A percentile compares a stretch with the other conserved stretches of the same genome.
These are phyloP conservation scores for Leccinum subgranulosum DNA, from an alignment of 768 basidiomycete genomes.

Conservation along the genomic window DNA sequence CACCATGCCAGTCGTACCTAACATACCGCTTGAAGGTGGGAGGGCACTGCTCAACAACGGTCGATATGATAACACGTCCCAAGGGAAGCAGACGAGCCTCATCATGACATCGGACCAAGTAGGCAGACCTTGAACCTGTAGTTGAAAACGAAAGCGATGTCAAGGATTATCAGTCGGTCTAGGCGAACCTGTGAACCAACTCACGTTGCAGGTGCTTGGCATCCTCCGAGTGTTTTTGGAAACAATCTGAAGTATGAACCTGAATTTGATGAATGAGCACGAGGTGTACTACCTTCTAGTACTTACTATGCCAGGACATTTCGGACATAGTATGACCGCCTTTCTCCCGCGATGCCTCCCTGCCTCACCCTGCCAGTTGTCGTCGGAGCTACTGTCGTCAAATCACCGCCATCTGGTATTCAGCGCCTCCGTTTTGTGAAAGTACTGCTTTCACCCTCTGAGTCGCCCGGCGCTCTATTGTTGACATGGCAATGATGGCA, in stretches of 20 bases:
- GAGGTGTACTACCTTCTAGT: neutral
- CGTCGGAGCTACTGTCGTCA: neutral
- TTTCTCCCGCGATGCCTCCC: neutral
- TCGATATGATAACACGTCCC: neutral
- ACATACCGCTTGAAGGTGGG: neutral
- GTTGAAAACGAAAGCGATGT: neutral
- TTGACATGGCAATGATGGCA: too few species aligned
- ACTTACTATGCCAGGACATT: neutral
- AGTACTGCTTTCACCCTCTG: neutral
- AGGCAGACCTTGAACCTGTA: neutral
- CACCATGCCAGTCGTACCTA: neutral
- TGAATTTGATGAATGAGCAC: neutral
- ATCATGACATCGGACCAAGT: neutral
- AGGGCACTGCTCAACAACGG: conserved; percentile 1
- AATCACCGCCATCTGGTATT: neutral
- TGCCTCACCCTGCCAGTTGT: neutral
- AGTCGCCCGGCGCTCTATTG: neutral
- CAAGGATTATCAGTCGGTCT: neutral
- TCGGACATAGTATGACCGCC: neutral
- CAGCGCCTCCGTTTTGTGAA: neutral
- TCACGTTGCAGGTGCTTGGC: neutral
- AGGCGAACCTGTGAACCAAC: neutral
- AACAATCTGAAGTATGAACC: neutral
- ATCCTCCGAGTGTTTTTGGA: neutral
- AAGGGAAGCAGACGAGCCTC: conserved; percentile 1